A percentile compares a stretch with the other conserved stretches of the same genome.
These are phyloP conservation scores for Zarea fungicola DNA, from an alignment of 2,329 filamentous ascomycete genomes.

Conservation along the genomic window DNA sequence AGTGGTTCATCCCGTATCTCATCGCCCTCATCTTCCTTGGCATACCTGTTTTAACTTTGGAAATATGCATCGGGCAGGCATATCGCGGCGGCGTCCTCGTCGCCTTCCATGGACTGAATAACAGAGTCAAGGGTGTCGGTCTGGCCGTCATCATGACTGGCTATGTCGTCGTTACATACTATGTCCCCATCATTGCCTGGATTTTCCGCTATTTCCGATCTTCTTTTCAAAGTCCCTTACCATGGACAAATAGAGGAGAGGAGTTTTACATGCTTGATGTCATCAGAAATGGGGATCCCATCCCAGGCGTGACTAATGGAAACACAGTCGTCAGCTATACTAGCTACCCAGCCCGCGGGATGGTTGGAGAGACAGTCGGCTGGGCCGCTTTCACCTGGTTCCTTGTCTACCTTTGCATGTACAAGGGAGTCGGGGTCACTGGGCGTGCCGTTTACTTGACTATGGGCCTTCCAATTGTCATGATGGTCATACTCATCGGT, in stretches of 20 bases:
- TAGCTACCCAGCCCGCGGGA: constrained; percentile 34
- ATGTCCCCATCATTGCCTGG: constrained; percentile 49
- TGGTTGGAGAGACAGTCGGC: constrained; percentile 48
- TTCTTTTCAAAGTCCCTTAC: constrained; percentile 46
- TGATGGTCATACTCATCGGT: constrained; percentile 46
- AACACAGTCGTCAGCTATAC: constrained; percentile 34
- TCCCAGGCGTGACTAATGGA: constrained; percentile 27
- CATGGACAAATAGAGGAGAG: constrained; percentile 41
- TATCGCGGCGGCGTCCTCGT: constrained; percentile 48
- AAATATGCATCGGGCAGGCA: constrained; percentile 62
- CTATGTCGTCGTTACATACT: constrained; percentile 48
- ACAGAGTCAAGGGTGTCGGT: constrained; percentile 45
- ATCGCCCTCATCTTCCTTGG: constrained; percentile 46
- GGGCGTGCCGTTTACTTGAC: constrained; percentile 52
- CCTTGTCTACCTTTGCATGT: constrained; percentile 51
- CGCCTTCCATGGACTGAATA: constrained; percentile 44
- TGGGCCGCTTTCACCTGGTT: constrained; percentile 54
- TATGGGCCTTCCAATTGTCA: constrained; percentile 50
- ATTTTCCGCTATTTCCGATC: constrained; percentile 52
- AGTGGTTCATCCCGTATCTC: constrained; percentile 52
- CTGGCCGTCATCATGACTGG: constrained; percentile 45
- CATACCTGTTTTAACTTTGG: constrained; percentile 47
- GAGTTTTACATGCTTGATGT: constrained; percentile 43
- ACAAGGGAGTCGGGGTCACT: constrained; percentile 49
- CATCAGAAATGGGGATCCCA: constrained; percentile 34